Conservation (phyloP, 129 eudicot genomes). For the Tagetes patula region DNA sequence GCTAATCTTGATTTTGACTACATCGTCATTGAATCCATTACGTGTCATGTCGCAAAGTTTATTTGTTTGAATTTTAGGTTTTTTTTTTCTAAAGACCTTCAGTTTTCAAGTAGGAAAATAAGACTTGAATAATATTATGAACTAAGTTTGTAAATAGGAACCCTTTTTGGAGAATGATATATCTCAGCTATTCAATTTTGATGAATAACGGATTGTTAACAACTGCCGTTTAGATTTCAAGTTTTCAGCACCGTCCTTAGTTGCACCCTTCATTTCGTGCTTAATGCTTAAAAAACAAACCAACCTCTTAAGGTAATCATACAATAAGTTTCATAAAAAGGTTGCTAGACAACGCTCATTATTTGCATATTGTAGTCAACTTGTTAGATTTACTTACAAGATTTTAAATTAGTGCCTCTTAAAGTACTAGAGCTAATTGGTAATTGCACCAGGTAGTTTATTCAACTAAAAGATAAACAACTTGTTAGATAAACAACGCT, state of each 20-base stretch:
- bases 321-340: background rate
- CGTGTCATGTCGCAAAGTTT: background rate
- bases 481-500: background rate
- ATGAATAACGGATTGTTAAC: conserved; percentile 1
- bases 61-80: background rate
- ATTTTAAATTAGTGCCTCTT: background rate
- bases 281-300: background rate
- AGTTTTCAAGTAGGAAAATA: background rate
- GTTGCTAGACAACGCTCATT: background rate
- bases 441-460: background rate
- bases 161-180: background rate
- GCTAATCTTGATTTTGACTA: conserved; percentile 4
- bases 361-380: background rate
- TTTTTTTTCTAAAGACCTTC: background rate
- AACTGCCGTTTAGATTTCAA: conserved; percentile 6
- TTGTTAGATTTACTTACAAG: background rate
- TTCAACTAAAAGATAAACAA: background rate
- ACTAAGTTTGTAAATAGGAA: background rate
- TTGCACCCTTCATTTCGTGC: background rate
- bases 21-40: conserved; percentile 5
- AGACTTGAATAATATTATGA: background rate
- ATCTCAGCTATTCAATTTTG: background rate
- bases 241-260: background rate
- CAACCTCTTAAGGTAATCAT: background rate
- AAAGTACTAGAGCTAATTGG: background rate